These are phyloP conservation scores for Brassica juncea DNA, from an alignment of 345 rosid species.

Conservation along the genomic window DNA sequence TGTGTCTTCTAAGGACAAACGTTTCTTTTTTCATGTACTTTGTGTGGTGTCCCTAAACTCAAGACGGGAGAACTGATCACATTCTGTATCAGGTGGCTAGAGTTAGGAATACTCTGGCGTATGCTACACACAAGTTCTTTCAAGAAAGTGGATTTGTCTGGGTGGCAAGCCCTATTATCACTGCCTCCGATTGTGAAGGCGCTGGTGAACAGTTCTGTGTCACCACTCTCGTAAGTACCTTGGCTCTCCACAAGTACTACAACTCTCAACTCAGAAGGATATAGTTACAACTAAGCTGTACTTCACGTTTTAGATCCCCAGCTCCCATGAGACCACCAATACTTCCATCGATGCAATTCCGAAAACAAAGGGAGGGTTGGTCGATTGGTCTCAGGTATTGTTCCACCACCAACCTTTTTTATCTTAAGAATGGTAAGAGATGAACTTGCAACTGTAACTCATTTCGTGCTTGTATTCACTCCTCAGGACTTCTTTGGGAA, in stretches of 20 bases:
- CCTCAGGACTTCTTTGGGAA: constrained; percentile 92
- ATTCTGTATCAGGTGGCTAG: constrained; percentile 68
- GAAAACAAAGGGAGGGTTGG: constrained; percentile 66
- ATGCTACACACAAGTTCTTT: constrained; percentile 92
- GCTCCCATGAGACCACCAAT: constrained; percentile 56
- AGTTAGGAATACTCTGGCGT: constrained; percentile 92
- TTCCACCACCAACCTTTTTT: constrained; percentile 13
- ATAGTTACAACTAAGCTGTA: neutral
- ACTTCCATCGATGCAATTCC: constrained; percentile 67
- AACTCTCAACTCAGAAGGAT: neutral
- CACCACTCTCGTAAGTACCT: constrained; percentile 78
- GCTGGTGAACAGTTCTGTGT: constrained; percentile 99
- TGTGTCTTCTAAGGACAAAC: neutral
- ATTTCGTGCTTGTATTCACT: constrained; percentile 12
- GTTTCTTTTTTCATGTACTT: neutral
- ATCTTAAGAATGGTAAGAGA: constrained; percentile 10
- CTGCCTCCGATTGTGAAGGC: constrained; percentile 97
- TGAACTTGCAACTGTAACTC: constrained; percentile 8
- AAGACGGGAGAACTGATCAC: neutral
- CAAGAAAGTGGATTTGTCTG: constrained; percentile 94
- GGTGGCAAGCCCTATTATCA: constrained; percentile 96
- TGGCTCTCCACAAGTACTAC: constrained; percentile 18
- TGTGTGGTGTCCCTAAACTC: neutral
- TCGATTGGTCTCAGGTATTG: constrained; percentile 95
- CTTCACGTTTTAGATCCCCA: constrained; percentile 66